Conservation (phyloP, 2,329 filamentous ascomycete species). For the Ramularia collo-cygni region DNA sequence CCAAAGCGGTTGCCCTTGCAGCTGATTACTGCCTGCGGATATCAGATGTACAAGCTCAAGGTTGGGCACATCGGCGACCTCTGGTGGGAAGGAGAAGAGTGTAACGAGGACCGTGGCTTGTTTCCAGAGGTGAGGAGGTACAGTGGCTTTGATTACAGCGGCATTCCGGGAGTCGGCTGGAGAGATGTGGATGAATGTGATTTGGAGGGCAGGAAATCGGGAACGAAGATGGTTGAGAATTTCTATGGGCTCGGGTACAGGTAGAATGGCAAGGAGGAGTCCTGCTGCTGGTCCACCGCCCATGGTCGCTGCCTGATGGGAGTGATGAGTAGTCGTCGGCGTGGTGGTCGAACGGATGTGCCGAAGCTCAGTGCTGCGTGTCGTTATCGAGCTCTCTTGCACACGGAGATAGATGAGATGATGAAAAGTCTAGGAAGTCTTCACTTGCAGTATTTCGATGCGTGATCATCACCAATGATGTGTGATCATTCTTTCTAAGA, state of each 20-base stretch:
- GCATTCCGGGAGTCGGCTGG: constrained; percentile 14
- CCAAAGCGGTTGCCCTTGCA: constrained; percentile 48
- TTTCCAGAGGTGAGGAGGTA: constrained; percentile 33
- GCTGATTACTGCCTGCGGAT: constrained; percentile 52
- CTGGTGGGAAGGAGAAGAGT: constrained; percentile 39
- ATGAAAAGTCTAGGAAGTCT: too few species aligned
- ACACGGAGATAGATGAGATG: too few species aligned
- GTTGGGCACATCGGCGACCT: constrained; percentile 31
- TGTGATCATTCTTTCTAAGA: too few species aligned
- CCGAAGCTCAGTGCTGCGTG: too few species aligned
- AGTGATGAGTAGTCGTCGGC: too few species aligned
- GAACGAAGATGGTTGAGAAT: constrained; percentile 34
- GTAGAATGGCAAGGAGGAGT: constrained; percentile 27
- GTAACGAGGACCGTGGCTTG: constrained; percentile 44
- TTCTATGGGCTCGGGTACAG: constrained; percentile 32
- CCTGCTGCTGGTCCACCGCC: constrained; percentile 32
- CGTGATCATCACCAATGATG: too few species aligned
- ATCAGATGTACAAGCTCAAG: constrained; percentile 50
- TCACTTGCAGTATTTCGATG: too few species aligned
- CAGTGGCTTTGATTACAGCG: constrained; percentile 7
- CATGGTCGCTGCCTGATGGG: constrained; percentile 21
- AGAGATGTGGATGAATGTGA: constrained; percentile 34
- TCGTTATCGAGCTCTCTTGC: too few species aligned
- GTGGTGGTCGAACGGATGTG: too few species aligned
- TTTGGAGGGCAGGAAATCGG: constrained; percentile 41